Conservation (phyloP, 352 stramenopile genomes). For the Phytophthora citrophthora region DNA sequence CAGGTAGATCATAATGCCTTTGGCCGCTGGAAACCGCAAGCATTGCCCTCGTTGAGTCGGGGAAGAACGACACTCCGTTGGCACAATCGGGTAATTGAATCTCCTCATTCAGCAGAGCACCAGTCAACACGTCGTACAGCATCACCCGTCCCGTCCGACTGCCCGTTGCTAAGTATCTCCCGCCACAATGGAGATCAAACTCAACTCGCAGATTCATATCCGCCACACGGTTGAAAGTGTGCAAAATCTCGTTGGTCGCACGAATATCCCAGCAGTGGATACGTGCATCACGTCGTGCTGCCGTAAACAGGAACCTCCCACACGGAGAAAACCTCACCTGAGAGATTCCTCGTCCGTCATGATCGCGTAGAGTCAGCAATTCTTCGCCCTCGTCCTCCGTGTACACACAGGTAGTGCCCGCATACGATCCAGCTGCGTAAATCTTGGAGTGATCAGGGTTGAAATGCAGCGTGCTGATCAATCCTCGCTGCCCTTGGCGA, state of each 20-base stretch:
- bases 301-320: slow-evolving; percentile 78
- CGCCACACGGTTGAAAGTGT: slow-evolving; percentile 61
- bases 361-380: slow-evolving; percentile 62
- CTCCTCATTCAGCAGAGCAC: slow-evolving; percentile 53
- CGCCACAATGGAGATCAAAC: slow-evolving; percentile 78
- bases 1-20: slow-evolving; percentile 65
- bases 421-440: slow-evolving; percentile 88
- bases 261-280: slow-evolving; percentile 92
- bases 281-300: slow-evolving; percentile 62
- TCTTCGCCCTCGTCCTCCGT: slow-evolving; percentile 78
- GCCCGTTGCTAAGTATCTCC: slow-evolving; percentile 67
- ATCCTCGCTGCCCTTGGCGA: slow-evolving; percentile 70
- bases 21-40: slow-evolving; percentile 72
- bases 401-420: slow-evolving; percentile 84
- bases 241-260: slow-evolving; percentile 64
- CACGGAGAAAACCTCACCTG: slow-evolving; percentile 83
- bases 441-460: slow-evolving; percentile 87
- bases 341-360: slow-evolving; percentile 81
- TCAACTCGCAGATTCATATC: slow-evolving; percentile 81
- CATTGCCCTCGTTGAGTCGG: slow-evolving; percentile 44
- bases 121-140: slow-evolving; percentile 66
- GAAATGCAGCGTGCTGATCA: slow-evolving; percentile 83
- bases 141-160: slow-evolving; percentile 56
- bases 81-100: slow-evolving; percentile 59
- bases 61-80: slow-evolving; percentile 85